Conservation (phyloP, 495 filamentous ascomycete species). For the Aspergillus hancockii region DNA sequence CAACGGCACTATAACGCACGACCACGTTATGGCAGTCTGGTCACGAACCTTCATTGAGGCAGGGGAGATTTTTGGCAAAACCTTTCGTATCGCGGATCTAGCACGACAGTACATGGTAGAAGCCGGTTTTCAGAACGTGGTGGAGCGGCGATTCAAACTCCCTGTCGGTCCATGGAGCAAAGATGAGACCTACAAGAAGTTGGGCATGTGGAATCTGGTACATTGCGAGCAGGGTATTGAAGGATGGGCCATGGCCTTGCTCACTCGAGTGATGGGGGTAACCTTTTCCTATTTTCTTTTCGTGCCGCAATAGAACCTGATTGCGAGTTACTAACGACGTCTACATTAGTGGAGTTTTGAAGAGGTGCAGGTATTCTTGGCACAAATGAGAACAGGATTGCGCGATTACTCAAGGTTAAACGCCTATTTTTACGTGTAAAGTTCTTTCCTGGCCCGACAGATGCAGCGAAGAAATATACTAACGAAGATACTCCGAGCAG, state of each 20-base stretch:
- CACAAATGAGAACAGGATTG: constrained; percentile 23
- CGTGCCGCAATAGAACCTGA: neutral
- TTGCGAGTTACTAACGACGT: constrained; percentile 8
- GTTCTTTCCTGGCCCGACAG: neutral
- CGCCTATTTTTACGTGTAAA: constrained; percentile 28
- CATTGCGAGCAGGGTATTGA: constrained; percentile 64
- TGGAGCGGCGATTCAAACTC: constrained; percentile 58
- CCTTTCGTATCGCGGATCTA: constrained; percentile 46
- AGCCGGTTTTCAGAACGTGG: constrained; percentile 60
- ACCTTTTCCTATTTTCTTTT: constrained; percentile 12
- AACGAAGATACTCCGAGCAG: constrained; percentile 4
- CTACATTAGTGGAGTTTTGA: constrained; percentile 27
- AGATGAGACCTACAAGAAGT: constrained; percentile 61
- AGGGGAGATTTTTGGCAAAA: constrained; percentile 49
- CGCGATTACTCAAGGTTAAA: constrained; percentile 20
- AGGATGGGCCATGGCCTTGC: constrained; percentile 55
- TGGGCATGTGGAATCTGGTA: constrained; percentile 61
- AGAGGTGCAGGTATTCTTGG: constrained; percentile 27
- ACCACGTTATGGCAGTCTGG: constrained; percentile 53
- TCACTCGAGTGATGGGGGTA: constrained; percentile 56
- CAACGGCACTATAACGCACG: constrained; percentile 48
- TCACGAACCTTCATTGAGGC: constrained; percentile 53
- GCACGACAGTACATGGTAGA: constrained; percentile 37
- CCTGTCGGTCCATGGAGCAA: constrained; percentile 67
- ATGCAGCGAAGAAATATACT: neutral